Conservation (phyloP, 305 asterid species). For the Solanum hybrid region DNA sequence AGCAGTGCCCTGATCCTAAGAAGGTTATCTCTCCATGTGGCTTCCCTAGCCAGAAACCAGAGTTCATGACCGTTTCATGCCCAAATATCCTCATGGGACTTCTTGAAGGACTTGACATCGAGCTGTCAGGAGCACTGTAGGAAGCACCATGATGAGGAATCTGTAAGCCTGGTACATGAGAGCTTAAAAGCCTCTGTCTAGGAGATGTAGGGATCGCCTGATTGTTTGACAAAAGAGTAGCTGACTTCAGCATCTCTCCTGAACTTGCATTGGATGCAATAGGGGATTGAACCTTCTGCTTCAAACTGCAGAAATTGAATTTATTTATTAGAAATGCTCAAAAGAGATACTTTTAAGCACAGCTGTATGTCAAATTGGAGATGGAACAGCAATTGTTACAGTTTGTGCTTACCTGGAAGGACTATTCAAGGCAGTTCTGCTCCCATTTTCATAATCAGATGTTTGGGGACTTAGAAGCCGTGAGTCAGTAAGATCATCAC, state of each 20-base stretch:
- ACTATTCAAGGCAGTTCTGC: constrained; percentile 63
- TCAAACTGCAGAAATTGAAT: constrained; percentile 37
- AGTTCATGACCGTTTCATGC: constrained; percentile 46
- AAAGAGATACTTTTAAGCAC: not conserved
- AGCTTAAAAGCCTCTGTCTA: constrained; percentile 52
- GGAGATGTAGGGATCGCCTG: constrained; percentile 53
- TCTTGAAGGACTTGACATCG: constrained; percentile 93
- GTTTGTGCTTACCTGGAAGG: constrained; percentile 57
- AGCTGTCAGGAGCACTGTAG: constrained; percentile 94
- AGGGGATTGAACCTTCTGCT: constrained; percentile 50
- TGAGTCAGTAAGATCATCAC: constrained; percentile 76
- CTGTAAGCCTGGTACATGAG: constrained; percentile 60
- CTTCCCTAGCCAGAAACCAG: constrained; percentile 52
- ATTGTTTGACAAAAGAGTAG: constrained; percentile 42
- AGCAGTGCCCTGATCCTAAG: constrained; percentile 89
- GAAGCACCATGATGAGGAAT: constrained; percentile 72
- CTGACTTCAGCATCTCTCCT: constrained; percentile 43
- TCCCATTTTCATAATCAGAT: constrained; percentile 58
- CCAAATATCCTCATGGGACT: constrained; percentile 72
- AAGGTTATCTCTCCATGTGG: constrained; percentile 51
- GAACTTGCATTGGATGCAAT: constrained; percentile 44
- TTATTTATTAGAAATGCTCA: constrained; percentile 12
- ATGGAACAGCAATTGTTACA: constrained; percentile 2
- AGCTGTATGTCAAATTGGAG: not conserved
- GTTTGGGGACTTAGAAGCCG: constrained; percentile 69